Conservation (phyloP, 345 rosid species). For the Citrus inodora region DNA sequence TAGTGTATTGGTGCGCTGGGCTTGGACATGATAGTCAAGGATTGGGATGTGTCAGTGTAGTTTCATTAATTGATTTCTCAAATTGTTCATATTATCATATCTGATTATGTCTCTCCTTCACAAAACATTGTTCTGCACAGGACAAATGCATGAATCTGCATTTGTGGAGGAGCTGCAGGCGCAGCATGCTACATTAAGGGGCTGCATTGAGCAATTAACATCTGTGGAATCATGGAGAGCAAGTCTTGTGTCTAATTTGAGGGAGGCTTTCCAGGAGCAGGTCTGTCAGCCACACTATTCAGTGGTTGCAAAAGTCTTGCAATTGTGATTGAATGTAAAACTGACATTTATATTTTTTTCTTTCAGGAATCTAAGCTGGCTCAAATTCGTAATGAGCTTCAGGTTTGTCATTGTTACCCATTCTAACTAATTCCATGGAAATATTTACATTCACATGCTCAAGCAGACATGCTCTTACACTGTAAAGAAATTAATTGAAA, state of each 20-base stretch:
- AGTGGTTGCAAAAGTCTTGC: background rate
- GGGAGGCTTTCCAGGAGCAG: conserved; percentile 90
- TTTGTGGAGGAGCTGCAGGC: conserved; percentile 71
- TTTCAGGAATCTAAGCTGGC: conserved; percentile 79
- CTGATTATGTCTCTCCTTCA: background rate
- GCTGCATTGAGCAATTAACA: conserved; percentile 69
- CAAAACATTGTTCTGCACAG: conserved; percentile 33
- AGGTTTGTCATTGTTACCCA: conserved; percentile 45
- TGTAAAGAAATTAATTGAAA: background rate
- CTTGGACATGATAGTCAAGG: background rate
- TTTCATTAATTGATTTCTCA: background rate
- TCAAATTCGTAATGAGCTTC: conserved; percentile 67
- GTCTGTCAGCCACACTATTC: conserved; percentile 34
- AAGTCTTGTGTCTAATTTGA: conserved; percentile 64
- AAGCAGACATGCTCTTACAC: background rate
- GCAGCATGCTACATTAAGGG: conserved; percentile 60
- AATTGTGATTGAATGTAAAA: conserved; percentile 13
- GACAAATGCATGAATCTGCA: conserved; percentile 44
- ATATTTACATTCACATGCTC: background rate
- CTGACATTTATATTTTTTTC: conserved; percentile 19
- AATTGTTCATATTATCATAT: background rate
- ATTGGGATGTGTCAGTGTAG: background rate
- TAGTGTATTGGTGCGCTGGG: background rate
- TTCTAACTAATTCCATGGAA: background rate
- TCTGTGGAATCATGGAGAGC: conserved; percentile 62